Conservation (phyloP, 495 filamentous ascomycete genomes). For the Staphylotrichum tortipilum region DNA sequence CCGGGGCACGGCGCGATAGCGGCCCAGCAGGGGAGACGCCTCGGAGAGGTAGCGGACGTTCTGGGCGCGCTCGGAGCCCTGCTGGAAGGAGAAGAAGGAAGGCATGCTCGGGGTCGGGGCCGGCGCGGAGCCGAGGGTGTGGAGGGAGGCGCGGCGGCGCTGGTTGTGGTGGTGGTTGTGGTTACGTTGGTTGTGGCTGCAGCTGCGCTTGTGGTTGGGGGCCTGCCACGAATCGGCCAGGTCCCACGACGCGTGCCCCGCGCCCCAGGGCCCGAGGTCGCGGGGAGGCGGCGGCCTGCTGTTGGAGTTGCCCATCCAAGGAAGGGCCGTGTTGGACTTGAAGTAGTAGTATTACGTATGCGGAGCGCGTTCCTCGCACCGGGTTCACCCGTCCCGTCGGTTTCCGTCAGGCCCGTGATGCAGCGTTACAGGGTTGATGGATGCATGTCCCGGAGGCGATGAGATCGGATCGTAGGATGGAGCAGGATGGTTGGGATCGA, state of each 20-base stretch:
- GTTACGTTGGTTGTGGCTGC: background rate
- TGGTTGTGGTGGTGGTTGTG: background rate
- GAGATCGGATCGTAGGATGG: background rate
- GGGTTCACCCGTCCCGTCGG: background rate
- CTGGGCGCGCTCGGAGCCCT: slow-evolving; percentile 44
- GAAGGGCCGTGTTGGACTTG: too few species aligned
- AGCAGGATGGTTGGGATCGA: too few species aligned
- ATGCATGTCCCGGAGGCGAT: slow-evolving; percentile 2
- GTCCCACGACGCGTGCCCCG: background rate
- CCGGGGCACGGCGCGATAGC: slow-evolving; percentile 50
- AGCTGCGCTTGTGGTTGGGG: background rate
- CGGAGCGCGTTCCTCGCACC: too few species aligned
- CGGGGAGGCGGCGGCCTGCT: slow-evolving; percentile 11
- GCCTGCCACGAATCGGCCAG: too few species aligned
- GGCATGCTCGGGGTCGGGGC: slow-evolving; percentile 30
- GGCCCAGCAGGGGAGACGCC: slow-evolving; percentile 47
- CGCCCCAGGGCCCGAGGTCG: background rate
- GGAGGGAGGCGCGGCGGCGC: background rate
- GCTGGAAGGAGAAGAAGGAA: slow-evolving; percentile 55
- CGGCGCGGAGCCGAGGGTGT: background rate
- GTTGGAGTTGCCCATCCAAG: slow-evolving; percentile 14
- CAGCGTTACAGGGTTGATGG: slow-evolving; percentile 9
- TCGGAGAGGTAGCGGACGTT: slow-evolving; percentile 30
- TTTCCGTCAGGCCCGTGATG: too few species aligned
- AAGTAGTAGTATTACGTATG: background rate